These are phyloP conservation scores for Fusarium humuli DNA, from an alignment of 2,329 filamentous ascomycete species.

Conservation along the genomic window DNA sequence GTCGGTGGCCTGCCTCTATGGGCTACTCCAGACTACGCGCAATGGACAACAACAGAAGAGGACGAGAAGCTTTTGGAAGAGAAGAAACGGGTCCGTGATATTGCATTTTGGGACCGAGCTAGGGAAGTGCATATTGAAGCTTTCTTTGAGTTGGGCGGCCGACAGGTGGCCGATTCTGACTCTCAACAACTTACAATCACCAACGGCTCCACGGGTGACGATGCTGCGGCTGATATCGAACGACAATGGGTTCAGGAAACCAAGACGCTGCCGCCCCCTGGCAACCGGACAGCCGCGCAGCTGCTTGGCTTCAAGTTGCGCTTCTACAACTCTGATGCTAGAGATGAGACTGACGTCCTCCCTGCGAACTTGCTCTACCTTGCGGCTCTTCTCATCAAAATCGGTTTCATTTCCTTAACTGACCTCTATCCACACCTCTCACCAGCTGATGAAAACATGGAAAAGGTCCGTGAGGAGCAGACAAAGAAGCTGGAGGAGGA, in stretches of 20 bases:
- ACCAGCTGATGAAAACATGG: conserved; percentile 86
- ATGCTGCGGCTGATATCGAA: conserved; percentile 66
- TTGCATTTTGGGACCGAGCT: conserved; percentile 84
- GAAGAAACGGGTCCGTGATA: conserved; percentile 74
- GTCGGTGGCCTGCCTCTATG: conserved; percentile 81
- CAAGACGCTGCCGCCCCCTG: conserved; percentile 82
- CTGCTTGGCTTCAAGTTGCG: conserved; percentile 96
- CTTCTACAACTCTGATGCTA: conserved; percentile 87
- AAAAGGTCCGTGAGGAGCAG: conserved; percentile 74
- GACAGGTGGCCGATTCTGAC: conserved; percentile 71
- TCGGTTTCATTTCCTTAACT: conserved; percentile 92
- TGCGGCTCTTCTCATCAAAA: conserved; percentile 92
- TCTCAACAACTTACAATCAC: conserved; percentile 58
- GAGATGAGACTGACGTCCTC: conserved; percentile 79
- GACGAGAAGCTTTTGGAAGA: conserved; percentile 70
- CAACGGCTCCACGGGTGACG: conserved; percentile 53
- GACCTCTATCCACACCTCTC: conserved; percentile 95
- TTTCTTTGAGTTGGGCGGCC: conserved; percentile 88
- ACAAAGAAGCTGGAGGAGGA: conserved; percentile 82
- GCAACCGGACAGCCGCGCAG: conserved; percentile 93
- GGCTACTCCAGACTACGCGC: conserved; percentile 79
- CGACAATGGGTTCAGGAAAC: conserved; percentile 84
- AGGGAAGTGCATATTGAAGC: conserved; percentile 80
- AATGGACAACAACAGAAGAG: conserved; percentile 73
- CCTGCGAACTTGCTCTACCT: conserved; percentile 95